Base-by-base conservation (phyloP, 2,329 filamentous ascomycete species). In the Colletotrichum limetticola region DNA sequence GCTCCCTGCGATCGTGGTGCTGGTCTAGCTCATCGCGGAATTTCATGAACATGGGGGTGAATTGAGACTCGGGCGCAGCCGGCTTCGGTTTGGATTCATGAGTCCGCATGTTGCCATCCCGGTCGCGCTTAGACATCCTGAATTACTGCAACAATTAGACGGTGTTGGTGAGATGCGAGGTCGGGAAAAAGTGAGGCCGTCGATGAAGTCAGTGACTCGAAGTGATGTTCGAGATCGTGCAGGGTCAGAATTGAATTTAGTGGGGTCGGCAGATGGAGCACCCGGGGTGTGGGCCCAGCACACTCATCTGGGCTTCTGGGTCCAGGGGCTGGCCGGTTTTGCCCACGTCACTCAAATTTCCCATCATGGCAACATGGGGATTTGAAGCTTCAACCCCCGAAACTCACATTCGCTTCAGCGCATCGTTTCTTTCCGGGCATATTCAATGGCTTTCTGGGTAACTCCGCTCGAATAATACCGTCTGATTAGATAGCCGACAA, bases 11-110 rank as follows among this genome's bases (percentile, higher is more conserved):
- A 83, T 98, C 97, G 82, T 99, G 94, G 81, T 98, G 96, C 83
- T 97, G 91, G 79, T 99, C 97, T 32, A 99, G 87, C 83, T 98
- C 95, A 78, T 93, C 88, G 64, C 95, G 92, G 81, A 98, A 98
- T 8, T 82, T 85, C 82, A 94, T 93, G 81, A 99, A 99, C 89
- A 98, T 95, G 76, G 91, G 83, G 74, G 91, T 90, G 79, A 90
- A 92, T 64, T 82, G 78, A 61, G 83, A 81, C 37, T 81, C 80
- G 5, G 85, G 82, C 24, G 78, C 79, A 57, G 83, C 81, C 22
- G 78, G 75, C 60, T 75, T 78, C 62, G 74, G 74, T 65, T 72
- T 78, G 52, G 74, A 76, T 74, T 77, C 77, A 80, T 86, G 87
- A 74, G 83, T 79, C 59, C 83, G 80, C 53, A 78, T 77, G 72